Percentiles rank a stretch among this genome's conserved stretches.
Conservation (phyloP, 2,329 filamentous ascomycete genomes). For the Keithomyces neogunnii region DNA sequence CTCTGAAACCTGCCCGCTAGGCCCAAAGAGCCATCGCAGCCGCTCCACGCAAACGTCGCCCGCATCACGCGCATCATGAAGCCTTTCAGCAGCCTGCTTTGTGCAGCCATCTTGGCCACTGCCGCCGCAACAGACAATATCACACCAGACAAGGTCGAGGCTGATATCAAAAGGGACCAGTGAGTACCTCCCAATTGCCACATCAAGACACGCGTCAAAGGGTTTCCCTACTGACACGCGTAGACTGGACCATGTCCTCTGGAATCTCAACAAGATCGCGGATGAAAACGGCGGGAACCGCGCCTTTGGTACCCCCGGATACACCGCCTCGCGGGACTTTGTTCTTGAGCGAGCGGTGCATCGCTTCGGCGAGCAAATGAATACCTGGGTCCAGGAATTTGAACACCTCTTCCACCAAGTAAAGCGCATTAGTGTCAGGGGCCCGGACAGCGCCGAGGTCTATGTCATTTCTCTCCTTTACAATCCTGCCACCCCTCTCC, state of each 20-base stretch:
- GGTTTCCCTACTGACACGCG: neutral
- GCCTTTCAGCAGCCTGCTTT: neutral
- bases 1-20: too few species aligned
- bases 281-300: conserved; percentile 48
- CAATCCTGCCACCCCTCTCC: conserved; percentile 34
- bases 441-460: conserved; percentile 35
- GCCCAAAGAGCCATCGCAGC: too few species aligned
- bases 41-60: too few species aligned
- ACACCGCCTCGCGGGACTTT: conserved; percentile 49
- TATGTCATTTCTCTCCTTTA: conserved; percentile 35
- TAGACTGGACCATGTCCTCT: conserved; percentile 46
- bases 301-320: conserved; percentile 51
- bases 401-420: conserved; percentile 36
- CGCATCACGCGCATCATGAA: neutral
- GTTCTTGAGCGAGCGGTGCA: conserved; percentile 36
- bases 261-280: conserved; percentile 45
- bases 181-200: neutral
- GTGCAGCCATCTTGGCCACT: neutral
- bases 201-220: neutral
- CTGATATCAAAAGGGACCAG: neutral
- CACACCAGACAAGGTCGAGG: neutral
- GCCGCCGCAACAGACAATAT: neutral
- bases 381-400: conserved; percentile 38
- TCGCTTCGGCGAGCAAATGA: conserved; percentile 30
- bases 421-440: conserved; percentile 31